Evolutionary conservation across 148 eudicot genomes (phyloP), one percentile per base, ranked within the genome.

Genomic region (Silene latifolia): DNA sequence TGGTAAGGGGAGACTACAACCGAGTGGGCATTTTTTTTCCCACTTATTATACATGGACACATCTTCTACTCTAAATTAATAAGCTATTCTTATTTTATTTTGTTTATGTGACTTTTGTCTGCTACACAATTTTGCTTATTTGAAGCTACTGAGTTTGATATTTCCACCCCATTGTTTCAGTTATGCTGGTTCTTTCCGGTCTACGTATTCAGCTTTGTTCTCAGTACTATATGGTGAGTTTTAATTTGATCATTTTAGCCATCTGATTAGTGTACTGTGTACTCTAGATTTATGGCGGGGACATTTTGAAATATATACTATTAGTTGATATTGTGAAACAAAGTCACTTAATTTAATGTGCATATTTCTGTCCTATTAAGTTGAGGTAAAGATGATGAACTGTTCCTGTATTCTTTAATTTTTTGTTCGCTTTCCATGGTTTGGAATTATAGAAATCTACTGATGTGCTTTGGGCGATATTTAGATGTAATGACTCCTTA

Each of bases 121-220:
- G 53, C 60, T 44, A 17, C 65, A 39, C 21, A 42, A 3, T n/a
- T 27, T n/a, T 51, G 18, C 10, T 1, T 42, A 39, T 13, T 47
- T 3, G 5, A 67, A 42, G 23, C 15, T n/a, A 62, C 19, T 60
- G 68, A 73, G 61, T 48, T 46, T 56, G 47, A 39, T 27, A 35
- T 21, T 7, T 18, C 14, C 80, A 60, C 56, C 75, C 74, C 60
- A 72, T 80, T 21, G 46, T 53, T 79, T 73, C 97, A 95, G 99
- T 83, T 89, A 29, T 84, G 85, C 54, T 95, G 99, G 99, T 95
- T 95, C 85, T 89, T 88, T 79, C 99, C 99, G 9, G 76, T 95
- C 87, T 92, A 90, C 74, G 71, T 87, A 70, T 89, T 86, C 89
- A 95, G 99, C 94, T 81, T 92, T 75, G 85, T 95, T 65, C 87